phyloP scores from a whole-genome alignment of 768 basidiomycete species.

The Mycena pura region DNA sequence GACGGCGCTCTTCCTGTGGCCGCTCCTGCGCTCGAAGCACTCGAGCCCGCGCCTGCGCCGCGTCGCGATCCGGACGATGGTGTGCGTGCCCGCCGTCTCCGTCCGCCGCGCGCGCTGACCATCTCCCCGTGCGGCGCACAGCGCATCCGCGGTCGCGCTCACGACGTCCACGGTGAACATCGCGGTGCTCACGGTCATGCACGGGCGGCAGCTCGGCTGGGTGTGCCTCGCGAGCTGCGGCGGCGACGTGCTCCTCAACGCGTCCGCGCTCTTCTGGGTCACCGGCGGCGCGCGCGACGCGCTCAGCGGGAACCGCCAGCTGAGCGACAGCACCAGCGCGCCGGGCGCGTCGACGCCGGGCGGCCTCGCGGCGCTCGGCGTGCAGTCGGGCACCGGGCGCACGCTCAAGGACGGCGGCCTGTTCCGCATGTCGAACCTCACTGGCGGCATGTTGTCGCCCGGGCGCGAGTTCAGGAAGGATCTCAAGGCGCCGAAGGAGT shows the following conservation, averaged over 20 bases:
- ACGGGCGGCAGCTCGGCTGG: slow-evolving; percentile 56
- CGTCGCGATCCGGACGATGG: slow-evolving; percentile 49
- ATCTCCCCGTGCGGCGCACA: too few species aligned
- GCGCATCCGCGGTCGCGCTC: slow-evolving; percentile 54
- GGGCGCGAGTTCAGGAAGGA: too few species aligned
- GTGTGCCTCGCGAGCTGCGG: slow-evolving; percentile 52
- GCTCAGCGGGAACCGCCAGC: not conserved
- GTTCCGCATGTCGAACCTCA: slow-evolving; percentile 3
- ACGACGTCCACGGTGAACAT: slow-evolving; percentile 59
- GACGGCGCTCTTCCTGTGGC: slow-evolving; percentile 54
- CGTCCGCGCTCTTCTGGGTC: slow-evolving; percentile 56
- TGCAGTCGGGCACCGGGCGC: not conserved
- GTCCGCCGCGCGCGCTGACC: not conserved
- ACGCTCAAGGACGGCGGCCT: not conserved
- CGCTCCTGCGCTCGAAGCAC: slow-evolving; percentile 45
- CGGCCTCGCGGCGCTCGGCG: not conserved
- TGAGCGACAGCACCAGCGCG: not conserved
- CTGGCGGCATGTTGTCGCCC: too few species aligned
- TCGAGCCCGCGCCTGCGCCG: slow-evolving; percentile 41
- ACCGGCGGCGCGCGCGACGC: slow-evolving; percentile 33
- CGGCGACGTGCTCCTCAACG: slow-evolving; percentile 48
- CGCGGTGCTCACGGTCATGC: slow-evolving; percentile 48
- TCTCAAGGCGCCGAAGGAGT: not conserved
- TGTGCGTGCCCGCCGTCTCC: slow-evolving; percentile 35
- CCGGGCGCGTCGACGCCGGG: not conserved